Evolutionary conservation across 2,329 filamentous ascomycete genomes (phyloP).

Genomic region (Fusarium acutatum): DNA sequence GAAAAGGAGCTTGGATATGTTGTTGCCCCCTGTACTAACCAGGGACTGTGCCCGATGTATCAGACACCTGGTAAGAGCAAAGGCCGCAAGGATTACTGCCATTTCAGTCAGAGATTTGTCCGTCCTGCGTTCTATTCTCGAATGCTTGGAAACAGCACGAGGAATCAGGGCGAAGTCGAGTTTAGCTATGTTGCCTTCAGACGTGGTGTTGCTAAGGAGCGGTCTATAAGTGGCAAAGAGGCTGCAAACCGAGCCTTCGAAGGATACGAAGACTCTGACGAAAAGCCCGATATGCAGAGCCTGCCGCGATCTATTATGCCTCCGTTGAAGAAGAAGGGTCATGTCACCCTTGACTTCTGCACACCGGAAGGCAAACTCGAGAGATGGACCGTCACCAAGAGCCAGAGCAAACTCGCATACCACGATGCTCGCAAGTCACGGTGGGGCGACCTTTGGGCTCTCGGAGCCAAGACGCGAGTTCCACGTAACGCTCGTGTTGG

Average conservation of each 20-base stretch:
- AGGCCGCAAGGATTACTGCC: constrained; percentile 89
- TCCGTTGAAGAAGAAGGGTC: constrained; percentile 86
- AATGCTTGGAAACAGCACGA: constrained; percentile 72
- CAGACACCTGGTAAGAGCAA: constrained; percentile 70
- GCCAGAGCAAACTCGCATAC: constrained; percentile 82
- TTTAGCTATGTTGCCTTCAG: constrained; percentile 91
- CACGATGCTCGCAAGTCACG: constrained; percentile 88
- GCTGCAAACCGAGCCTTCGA: constrained; percentile 74
- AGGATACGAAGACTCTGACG: constrained; percentile 69
- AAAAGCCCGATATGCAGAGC: constrained; percentile 65
- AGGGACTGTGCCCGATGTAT: constrained; percentile 90
- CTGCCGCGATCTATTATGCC: constrained; percentile 82
- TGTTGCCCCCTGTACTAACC: constrained; percentile 85
- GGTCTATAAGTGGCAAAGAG: constrained; percentile 56
- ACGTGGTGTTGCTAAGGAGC: constrained; percentile 65
- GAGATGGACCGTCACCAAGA: constrained; percentile 90
- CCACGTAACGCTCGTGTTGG: constrained; percentile 69
- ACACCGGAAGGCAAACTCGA: constrained; percentile 86
- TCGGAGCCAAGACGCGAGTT: constrained; percentile 89
- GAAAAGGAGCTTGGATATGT: constrained; percentile 70
- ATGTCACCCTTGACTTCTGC: constrained; percentile 90
- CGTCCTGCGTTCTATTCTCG: constrained; percentile 83
- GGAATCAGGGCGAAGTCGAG: constrained; percentile 88
- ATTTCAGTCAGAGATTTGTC: constrained; percentile 88
- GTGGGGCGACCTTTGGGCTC: constrained; percentile 96